Percentiles rank a stretch among this genome's conserved stretches.
Conservation (phyloP, 2,329 filamentous ascomycete genomes). For the Tolypocladium pustulatum region DNA sequence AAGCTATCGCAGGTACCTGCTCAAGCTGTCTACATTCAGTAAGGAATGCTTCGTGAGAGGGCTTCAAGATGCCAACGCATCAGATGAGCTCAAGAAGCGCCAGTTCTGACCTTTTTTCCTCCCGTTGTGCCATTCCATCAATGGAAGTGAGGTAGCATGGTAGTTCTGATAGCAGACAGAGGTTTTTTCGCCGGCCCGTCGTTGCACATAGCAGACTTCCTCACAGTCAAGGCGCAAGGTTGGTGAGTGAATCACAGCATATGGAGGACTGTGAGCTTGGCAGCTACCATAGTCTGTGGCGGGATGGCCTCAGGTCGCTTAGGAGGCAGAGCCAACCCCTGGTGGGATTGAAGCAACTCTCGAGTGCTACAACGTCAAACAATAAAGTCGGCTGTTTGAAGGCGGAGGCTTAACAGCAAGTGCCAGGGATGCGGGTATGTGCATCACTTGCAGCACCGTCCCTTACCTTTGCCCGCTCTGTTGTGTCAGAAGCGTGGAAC, state of each 20-base stretch:
- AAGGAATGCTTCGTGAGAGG: background rate
- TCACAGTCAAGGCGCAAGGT: background rate
- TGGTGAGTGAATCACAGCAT: background rate
- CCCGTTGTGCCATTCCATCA: slow-evolving; percentile 1
- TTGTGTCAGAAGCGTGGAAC: background rate
- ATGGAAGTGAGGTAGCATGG: background rate
- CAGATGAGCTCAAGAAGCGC: slow-evolving; percentile 1
- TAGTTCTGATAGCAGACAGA: background rate
- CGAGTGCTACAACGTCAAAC: background rate
- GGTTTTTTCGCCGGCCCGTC: background rate
- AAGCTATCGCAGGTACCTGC: background rate
- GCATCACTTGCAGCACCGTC: slow-evolving; percentile 1
- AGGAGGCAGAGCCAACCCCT: background rate
- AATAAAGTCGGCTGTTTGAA: slow-evolving; percentile 2
- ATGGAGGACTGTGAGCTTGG: background rate
- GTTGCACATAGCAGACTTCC: slow-evolving; percentile 1
- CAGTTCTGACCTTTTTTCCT: background rate
- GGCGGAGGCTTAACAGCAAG: slow-evolving; percentile 1
- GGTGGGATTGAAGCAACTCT: background rate
- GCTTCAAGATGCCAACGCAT: slow-evolving; percentile 1
- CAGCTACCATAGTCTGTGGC: background rate
- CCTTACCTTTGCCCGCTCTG: background rate
- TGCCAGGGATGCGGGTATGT: slow-evolving; percentile 1
- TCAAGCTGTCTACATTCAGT: background rate
- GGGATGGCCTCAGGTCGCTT: background rate